These are phyloP conservation scores for Parastagonospora nodorum DNA, from an alignment of 2,329 filamentous ascomycete genomes.

Conservation along the genomic window DNA sequence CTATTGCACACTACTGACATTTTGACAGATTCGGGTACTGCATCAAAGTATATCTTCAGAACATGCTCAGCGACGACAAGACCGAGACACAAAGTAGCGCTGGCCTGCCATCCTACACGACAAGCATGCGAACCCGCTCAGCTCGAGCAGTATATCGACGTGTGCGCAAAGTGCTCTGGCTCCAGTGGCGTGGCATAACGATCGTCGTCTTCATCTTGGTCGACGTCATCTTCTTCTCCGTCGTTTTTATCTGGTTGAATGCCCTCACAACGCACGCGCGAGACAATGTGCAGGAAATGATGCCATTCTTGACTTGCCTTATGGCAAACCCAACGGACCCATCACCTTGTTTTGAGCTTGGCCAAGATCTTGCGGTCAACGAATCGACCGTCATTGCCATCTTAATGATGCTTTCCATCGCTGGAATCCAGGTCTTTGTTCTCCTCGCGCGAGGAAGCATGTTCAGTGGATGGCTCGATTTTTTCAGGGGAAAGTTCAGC, in stretches of 20 bases:
- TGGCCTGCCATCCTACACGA: constrained; percentile 68
- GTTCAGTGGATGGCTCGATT: constrained; percentile 78
- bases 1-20: constrained; percentile 15
- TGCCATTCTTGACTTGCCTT: constrained; percentile 77
- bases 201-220: constrained; percentile 88
- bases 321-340: constrained; percentile 63
- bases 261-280: constrained; percentile 62
- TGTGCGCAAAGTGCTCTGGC: constrained; percentile 80
- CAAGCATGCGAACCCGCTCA: constrained; percentile 77
- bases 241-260: constrained; percentile 86
- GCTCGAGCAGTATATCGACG: constrained; percentile 87
- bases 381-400: constrained; percentile 80
- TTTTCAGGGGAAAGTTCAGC: constrained; percentile 57
- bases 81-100: constrained; percentile 68
- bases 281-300: constrained; percentile 60
- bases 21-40: constrained; percentile 69
- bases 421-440: constrained; percentile 82
- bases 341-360: constrained; percentile 66
- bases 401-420: constrained; percentile 77
- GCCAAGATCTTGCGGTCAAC: constrained; percentile 68
- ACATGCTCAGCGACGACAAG: constrained; percentile 72
- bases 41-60: constrained; percentile 90
- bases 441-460: constrained; percentile 85
- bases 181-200: constrained; percentile 92
- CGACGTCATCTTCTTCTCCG: constrained; percentile 91